Conservation (phyloP, 2,329 filamentous ascomycete genomes). For the Anthostomella pinea region DNA sequence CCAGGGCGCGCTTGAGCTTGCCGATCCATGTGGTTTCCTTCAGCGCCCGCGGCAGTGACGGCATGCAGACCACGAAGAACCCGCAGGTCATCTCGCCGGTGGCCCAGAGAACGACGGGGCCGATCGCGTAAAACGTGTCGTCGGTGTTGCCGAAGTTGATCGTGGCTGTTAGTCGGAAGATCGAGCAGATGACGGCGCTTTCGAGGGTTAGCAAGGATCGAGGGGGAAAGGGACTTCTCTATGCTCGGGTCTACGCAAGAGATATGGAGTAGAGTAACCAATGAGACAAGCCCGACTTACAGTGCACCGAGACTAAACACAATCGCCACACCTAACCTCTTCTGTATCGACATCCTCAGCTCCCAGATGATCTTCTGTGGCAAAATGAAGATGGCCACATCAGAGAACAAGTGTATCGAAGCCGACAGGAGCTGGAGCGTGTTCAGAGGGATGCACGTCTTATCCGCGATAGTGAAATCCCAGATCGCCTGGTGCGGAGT, state of each 20-base stretch:
- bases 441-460: conserved; percentile 39
- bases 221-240: too few relatives aligned
- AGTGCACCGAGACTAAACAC: conserved; percentile 42
- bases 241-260: too few relatives aligned
- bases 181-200: conserved; percentile 8
- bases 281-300: conserved; percentile 20
- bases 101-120: conserved; percentile 3
- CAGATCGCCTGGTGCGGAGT: conserved; percentile 25
- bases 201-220: not conserved
- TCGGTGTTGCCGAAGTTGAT: conserved; percentile 3
- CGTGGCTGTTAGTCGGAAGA: conserved; percentile 6
- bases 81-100: conserved; percentile 7
- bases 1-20: too few relatives aligned
- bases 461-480: conserved; percentile 23
- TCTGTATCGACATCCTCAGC: conserved; percentile 38
- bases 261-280: too few relatives aligned
- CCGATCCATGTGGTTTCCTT: conserved; percentile 2
- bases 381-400: conserved; percentile 39
- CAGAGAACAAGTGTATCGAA: conserved; percentile 39
- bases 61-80: conserved; percentile 6
- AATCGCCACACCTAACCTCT: conserved; percentile 37
- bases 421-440: conserved; percentile 41
- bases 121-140: conserved; percentile 2
- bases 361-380: conserved; percentile 40
- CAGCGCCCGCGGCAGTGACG: conserved; percentile 1